Evolutionary conservation across 345 rosid species (phyloP).

Genomic region (Eucalyptus viminalis): DNA sequence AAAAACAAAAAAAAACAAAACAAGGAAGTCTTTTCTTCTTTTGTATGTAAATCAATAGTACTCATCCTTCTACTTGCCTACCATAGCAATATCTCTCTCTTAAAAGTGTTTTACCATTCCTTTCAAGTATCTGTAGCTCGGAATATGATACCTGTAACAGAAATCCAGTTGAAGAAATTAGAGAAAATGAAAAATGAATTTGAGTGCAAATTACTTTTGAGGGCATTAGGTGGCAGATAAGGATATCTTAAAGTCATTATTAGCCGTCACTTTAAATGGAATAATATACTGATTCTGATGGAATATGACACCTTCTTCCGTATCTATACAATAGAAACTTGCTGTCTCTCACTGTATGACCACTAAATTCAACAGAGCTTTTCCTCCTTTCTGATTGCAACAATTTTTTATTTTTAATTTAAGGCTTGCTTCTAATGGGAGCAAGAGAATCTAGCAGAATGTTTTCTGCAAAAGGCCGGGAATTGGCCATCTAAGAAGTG

Average conservation of each 20-base stretch:
- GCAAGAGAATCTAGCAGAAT: neutral
- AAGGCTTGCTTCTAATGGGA: neutral
- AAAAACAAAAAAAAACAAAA: neutral
- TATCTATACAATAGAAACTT: neutral
- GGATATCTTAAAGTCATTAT: neutral
- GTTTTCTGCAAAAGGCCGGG: neutral
- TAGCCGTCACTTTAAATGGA: neutral
- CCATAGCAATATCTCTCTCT: neutral
- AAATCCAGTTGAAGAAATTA: neutral
- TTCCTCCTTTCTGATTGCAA: neutral
- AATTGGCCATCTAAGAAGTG: neutral
- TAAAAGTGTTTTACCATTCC: neutral
- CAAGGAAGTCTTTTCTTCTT: neutral
- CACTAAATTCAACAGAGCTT: neutral
- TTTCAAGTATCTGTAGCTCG: neutral
- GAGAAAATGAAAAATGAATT: neutral
- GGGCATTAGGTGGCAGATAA: constrained; percentile 24
- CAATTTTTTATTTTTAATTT: neutral
- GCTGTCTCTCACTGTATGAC: neutral
- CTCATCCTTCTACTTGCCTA: neutral
- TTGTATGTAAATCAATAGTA: neutral
- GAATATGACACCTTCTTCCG: constrained; percentile 24
- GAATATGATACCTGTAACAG: neutral
- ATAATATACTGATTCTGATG: constrained; percentile 27
- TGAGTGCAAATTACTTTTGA: constrained; percentile 29